Conservation (phyloP, 2,329 filamentous ascomycete species). For the Torrubiella hemipterigena region DNA sequence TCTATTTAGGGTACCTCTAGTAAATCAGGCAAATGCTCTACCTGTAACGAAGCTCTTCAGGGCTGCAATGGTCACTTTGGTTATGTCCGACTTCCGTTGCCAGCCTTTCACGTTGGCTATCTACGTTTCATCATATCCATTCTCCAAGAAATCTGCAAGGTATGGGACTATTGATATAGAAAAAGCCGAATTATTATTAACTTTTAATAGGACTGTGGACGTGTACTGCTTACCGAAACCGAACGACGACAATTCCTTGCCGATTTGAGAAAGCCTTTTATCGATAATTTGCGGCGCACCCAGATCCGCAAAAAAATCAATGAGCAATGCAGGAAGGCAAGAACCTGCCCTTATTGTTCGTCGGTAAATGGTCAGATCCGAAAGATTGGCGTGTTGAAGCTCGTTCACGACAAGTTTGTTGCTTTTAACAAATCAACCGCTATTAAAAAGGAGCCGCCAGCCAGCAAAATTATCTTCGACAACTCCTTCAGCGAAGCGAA, state of each 20-base stretch:
- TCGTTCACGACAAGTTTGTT: conserved; percentile 86
- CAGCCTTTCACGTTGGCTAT: conserved; percentile 93
- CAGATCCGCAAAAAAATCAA: conserved; percentile 80
- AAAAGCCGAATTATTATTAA: not conserved
- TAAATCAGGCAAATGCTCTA: conserved; percentile 68
- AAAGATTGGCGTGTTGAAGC: conserved; percentile 84
- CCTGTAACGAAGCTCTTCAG: conserved; percentile 70
- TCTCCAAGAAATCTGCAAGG: conserved; percentile 89
- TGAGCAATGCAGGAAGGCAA: conserved; percentile 78
- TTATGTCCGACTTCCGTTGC: conserved; percentile 79
- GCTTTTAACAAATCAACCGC: conserved; percentile 82
- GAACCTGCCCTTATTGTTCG: conserved; percentile 68
- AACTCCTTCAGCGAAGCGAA: conserved; percentile 73
- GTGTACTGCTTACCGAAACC: conserved; percentile 68
- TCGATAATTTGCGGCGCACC: conserved; percentile 79
- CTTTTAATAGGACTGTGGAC: conserved; percentile 60
- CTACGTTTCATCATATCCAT: conserved; percentile 87
- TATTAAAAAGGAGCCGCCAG: conserved; percentile 69
- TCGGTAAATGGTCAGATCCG: conserved; percentile 83
- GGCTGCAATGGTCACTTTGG: conserved; percentile 94
- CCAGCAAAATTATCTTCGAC: conserved; percentile 75
- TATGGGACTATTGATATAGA: conserved; percentile 11
- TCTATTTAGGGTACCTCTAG: conserved; percentile 60
- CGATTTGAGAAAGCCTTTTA: conserved; percentile 64
- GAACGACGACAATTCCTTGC: conserved; percentile 70